phyloP scores from a whole-genome alignment of 148 eudicot species.

The Rhododendron simsii region DNA sequence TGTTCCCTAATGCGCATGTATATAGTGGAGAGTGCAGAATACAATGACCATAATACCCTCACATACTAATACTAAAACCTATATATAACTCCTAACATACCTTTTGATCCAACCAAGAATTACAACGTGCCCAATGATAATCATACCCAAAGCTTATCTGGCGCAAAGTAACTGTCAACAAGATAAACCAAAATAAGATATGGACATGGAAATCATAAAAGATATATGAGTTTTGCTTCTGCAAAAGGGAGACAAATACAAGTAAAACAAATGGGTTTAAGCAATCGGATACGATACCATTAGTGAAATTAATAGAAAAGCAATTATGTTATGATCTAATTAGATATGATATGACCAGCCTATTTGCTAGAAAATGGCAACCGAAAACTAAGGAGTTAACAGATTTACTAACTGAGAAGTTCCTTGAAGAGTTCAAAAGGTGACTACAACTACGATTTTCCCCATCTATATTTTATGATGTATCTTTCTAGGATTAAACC shows the following conservation, averaged over 20 bases:
- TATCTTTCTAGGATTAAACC: neutral
- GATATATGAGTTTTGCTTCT: neutral
- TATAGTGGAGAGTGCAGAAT: neutral
- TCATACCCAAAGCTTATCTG: conserved; percentile 92
- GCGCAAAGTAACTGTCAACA: conserved; percentile 60
- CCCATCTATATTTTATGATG: neutral
- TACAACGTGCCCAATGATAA: conserved; percentile 72
- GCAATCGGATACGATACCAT: neutral
- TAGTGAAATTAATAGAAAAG: neutral
- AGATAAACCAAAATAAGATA: conserved; percentile 6
- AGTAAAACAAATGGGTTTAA: neutral
- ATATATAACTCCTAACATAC: conserved; percentile 23
- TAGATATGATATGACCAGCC: neutral
- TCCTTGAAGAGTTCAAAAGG: neutral
- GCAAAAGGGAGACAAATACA: neutral
- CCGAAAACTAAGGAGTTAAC: neutral
- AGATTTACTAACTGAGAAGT: neutral
- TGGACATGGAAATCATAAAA: neutral
- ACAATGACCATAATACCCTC: neutral
- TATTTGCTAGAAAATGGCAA: neutral
- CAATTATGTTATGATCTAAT: conserved; percentile 9
- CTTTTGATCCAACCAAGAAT: conserved; percentile 62
- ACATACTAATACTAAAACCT: neutral
- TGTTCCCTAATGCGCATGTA: neutral
- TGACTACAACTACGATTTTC: neutral